These are phyloP conservation scores for Ceratocystis alfenasii DNA, from an alignment of 2,329 filamentous ascomycete genomes.

Conservation along the genomic window DNA sequence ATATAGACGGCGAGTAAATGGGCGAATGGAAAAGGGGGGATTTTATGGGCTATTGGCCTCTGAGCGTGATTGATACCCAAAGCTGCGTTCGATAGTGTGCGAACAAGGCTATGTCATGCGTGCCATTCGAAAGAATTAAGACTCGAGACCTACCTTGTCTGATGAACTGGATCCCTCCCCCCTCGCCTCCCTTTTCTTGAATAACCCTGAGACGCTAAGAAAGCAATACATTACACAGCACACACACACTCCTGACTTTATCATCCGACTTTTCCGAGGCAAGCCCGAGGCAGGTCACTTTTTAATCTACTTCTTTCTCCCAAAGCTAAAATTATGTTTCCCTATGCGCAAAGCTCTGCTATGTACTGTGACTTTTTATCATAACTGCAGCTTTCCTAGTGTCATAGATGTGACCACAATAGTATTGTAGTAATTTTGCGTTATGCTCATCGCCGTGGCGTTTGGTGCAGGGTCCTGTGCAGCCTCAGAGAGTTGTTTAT, in stretches of 20 bases:
- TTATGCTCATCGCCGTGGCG: too few relatives aligned
- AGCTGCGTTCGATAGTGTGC: neutral
- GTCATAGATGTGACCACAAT: too few relatives aligned
- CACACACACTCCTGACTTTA: neutral
- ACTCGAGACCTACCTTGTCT: neutral
- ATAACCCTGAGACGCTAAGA: neutral
- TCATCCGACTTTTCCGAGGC: neutral
- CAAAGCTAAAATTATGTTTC: neutral
- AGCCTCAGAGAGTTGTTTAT: too few relatives aligned
- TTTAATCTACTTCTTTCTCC: neutral
- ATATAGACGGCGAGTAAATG: slow-evolving; percentile 3
- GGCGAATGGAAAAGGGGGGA: neutral
- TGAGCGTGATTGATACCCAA: neutral
- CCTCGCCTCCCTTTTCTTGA: neutral
- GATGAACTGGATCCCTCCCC: neutral
- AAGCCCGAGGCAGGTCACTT: neutral
- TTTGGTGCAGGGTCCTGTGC: too few relatives aligned
- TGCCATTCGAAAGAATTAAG: slow-evolving; percentile 4
- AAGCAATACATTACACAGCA: neutral
- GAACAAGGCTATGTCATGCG: neutral
- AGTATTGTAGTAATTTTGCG: too few relatives aligned
- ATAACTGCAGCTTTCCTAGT: neutral
- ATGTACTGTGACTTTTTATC: neutral
- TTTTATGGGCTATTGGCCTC: too few relatives aligned
- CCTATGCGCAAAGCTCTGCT: neutral